Evolutionary conservation across 2,329 filamentous ascomycete species (phyloP).

Genomic region (Aspergillus pseudoglaucus): DNA sequence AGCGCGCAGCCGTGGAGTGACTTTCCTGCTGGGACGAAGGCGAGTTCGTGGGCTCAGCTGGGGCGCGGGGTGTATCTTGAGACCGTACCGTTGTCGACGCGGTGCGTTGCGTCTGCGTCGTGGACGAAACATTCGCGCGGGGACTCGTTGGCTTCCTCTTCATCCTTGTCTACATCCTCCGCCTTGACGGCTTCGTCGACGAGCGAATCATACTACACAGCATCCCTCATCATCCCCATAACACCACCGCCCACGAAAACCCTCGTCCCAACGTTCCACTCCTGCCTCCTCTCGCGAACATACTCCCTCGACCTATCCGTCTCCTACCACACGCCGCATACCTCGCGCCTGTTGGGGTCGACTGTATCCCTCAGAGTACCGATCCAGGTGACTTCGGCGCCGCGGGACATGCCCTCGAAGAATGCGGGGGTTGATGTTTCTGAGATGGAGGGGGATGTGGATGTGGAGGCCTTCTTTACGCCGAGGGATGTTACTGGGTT

Average conservation of each 20-base stretch:
- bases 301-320: conserved; percentile 58
- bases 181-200: conserved; percentile 35
- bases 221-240: conserved; percentile 58
- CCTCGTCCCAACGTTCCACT: conserved; percentile 64
- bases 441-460: background rate
- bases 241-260: conserved; percentile 54
- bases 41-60: conserved; percentile 33
- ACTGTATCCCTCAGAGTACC: conserved; percentile 37
- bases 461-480: background rate
- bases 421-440: background rate
- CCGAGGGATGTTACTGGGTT: background rate
- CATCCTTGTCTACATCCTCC: conserved; percentile 22
- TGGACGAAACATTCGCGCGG: conserved; percentile 47
- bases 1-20: conserved; percentile 45
- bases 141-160: conserved; percentile 23
- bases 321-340: conserved; percentile 46
- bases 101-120: conserved; percentile 51
- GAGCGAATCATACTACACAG: conserved; percentile 51
- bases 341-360: conserved; percentile 32
- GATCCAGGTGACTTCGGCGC: conserved; percentile 31
- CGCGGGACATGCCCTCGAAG: background rate
- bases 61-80: conserved; percentile 50
- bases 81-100: conserved; percentile 47
- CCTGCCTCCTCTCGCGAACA: conserved; percentile 58
- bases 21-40: conserved; percentile 41